A percentile compares a stretch with the other conserved stretches of the same genome.
Conservation (phyloP, 371 early-diverging fungal species). For the Mycotypha africana region DNA sequence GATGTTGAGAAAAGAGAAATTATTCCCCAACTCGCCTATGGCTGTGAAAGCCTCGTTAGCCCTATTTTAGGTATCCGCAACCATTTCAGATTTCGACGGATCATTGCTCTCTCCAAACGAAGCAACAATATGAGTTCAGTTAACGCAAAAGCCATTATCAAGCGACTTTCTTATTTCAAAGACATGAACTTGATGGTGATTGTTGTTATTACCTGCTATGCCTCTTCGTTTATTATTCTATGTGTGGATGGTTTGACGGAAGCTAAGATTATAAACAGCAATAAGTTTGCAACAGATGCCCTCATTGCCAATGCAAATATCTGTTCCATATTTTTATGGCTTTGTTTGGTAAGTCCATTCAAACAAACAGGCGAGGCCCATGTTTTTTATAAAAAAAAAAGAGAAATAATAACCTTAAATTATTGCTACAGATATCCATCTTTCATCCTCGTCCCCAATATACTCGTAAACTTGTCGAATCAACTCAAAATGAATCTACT, state of each 20-base stretch:
- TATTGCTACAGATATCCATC: slow-evolving; percentile 29
- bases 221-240: slow-evolving; percentile 34
- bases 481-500: slow-evolving; percentile 6
- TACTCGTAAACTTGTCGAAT: neutral
- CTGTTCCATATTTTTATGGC: slow-evolving; percentile 19
- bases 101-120: slow-evolving; percentile 16
- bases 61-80: slow-evolving; percentile 25
- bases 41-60: slow-evolving; percentile 25
- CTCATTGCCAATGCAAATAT: slow-evolving; percentile 33
- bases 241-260: slow-evolving; percentile 37
- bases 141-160: slow-evolving; percentile 4
- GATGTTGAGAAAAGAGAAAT: slow-evolving; percentile 21
- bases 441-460: slow-evolving; percentile 38
- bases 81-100: slow-evolving; percentile 26
- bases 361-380: neutral
- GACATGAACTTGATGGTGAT: slow-evolving; percentile 41
- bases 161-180: slow-evolving; percentile 28
- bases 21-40: slow-evolving; percentile 34
- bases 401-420: too few relatives aligned
- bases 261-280: slow-evolving; percentile 20
- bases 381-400: neutral
- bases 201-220: slow-evolving; percentile 16
- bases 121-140: slow-evolving; percentile 2
- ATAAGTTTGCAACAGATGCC: slow-evolving; percentile 39
- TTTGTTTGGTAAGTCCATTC: slow-evolving; percentile 18